Base-by-base conservation (phyloP, 805 yeast species). In the Yamadazyma takamatsuzukensis region DNA sequence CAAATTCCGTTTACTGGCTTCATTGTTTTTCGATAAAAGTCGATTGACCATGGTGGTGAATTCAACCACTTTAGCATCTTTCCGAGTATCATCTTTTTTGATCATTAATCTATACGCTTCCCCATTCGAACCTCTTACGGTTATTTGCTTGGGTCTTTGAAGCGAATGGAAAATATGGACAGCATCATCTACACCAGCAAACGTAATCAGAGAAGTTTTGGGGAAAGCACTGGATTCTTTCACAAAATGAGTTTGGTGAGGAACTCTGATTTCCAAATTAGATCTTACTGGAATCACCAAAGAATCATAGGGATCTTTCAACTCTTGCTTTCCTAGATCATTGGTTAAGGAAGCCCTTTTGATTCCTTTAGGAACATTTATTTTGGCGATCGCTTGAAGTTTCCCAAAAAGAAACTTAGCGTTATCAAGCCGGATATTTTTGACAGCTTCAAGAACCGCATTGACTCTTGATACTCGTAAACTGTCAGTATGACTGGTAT, bases 11-110 rank as follows among this genome's bases (percentile, higher is more conserved):
- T 79, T 78, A 30, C 81, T 73, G 0, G 97, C 80, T 29, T 82
- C 95, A 10, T 72, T 69, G 48, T 83, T 83, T 13, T 72, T 70
- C 14, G 65, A 58, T 35, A 93, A 63, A 18, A 93, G 53, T 44
- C 85, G 74, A 51, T 89, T 89, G 55, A 93, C 78, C 57, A 88
- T 82, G 1, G 86, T 77, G 0, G 97, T 86, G 47, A 93, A 82
- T 47, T 94, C 93, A n/a, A 83, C 83, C 32, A 90, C 76, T 47
- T 95, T 83, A 4, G 96, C 93, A 64, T 94, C 99, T 51, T 94
- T 94, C 43, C 97, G 65, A 13, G 94, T 80, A 61, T 93, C 98
- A 57, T 93, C 99, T 41, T 78, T 74, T 51, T 93, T 93, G 47
- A 95, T 80, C 61, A 93, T 70, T 11, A 93, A 69, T 13, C 81